Percentiles rank a stretch among this genome's conserved stretches.
Conservation (phyloP, 2,329 filamentous ascomycete genomes). For the Pezicula carpinea region DNA sequence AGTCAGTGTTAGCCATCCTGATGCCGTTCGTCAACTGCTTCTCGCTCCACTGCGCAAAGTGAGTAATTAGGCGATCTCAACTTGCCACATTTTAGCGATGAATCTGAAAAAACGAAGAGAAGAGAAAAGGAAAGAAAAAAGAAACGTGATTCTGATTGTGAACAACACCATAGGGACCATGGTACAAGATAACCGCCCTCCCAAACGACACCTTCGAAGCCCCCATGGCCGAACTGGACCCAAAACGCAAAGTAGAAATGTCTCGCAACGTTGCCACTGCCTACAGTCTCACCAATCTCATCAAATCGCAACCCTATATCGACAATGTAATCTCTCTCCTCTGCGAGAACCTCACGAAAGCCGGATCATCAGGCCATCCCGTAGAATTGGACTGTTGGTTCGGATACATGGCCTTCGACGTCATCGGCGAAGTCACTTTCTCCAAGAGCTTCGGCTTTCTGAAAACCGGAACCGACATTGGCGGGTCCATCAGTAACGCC, state of each 20-base stretch:
- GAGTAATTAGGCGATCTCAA: too few relatives aligned
- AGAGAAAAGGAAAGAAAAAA: too few relatives aligned
- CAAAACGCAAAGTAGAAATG: conserved; percentile 30
- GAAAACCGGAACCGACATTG: conserved; percentile 28
- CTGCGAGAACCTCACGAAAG: conserved; percentile 21
- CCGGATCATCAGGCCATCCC: conserved; percentile 18
- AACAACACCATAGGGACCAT: too few relatives aligned
- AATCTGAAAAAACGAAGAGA: too few relatives aligned
- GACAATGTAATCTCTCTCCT: conserved; percentile 27
- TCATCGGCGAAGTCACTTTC: conserved; percentile 31
- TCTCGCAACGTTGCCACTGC: conserved; percentile 29
- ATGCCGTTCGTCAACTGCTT: conserved; percentile 34
- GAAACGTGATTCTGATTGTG: too few relatives aligned
- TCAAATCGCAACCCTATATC: conserved; percentile 24
- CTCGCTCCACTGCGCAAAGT: conserved; percentile 30
- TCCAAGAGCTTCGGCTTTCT: conserved; percentile 31
- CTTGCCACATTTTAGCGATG: too few relatives aligned
- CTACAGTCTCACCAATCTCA: conserved; percentile 27
- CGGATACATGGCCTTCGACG: conserved; percentile 33
- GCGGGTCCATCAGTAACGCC: conserved; percentile 32
- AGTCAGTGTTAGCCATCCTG: conserved; percentile 38
- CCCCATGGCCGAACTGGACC: conserved; percentile 35
- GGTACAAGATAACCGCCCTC: too few relatives aligned
- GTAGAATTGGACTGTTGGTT: conserved; percentile 37
- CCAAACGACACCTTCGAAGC: too few relatives aligned